Percentiles rank a stretch among this genome's conserved stretches.
phyloP scores from a whole-genome alignment of 768 basidiomycete genomes.

The Boletus rufocinnamomeus region DNA sequence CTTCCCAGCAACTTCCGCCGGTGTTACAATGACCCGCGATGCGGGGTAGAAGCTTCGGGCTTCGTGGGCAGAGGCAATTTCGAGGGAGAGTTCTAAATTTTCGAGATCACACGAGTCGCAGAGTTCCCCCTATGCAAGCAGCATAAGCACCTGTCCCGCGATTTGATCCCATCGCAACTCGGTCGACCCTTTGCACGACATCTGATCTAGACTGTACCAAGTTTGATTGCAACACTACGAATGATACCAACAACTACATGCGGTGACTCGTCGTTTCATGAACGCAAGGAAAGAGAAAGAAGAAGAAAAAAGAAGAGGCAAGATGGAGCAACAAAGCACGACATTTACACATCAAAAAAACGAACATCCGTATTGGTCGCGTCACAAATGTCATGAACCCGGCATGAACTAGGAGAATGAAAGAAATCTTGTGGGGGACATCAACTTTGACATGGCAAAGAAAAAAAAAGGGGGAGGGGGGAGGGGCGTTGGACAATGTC shows the following conservation, averaged over 20 bases:
- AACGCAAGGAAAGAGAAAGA: background rate
- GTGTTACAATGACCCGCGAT: background rate
- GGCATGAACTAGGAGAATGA: slow-evolving; percentile 21
- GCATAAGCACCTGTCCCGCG: too few species aligned
- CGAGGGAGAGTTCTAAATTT: too few species aligned
- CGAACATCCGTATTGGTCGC: slow-evolving; percentile 13
- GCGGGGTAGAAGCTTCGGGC: background rate
- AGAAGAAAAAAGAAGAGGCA: background rate
- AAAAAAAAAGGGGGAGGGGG: background rate
- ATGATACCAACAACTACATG: slow-evolving; percentile 28
- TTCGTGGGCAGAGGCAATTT: too few species aligned
- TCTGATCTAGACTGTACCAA: background rate
- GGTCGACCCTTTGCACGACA: background rate
- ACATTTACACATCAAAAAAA: slow-evolving; percentile 6
- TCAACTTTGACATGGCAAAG: slow-evolving; percentile 4
- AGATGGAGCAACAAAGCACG: slow-evolving; percentile 14
- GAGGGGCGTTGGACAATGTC: background rate
- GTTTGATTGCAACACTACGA: slow-evolving; percentile 18
- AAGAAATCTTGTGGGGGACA: background rate
- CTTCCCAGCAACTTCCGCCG: background rate
- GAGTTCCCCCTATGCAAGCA: too few species aligned
- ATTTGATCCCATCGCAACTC: too few species aligned
- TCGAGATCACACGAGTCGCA: too few species aligned
- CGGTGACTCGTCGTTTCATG: slow-evolving; percentile 11
- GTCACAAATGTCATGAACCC: slow-evolving; percentile 27